phyloP scores from a whole-genome alignment of 208 protist genomes.

The Vickermania ingenoplastis region DNA sequence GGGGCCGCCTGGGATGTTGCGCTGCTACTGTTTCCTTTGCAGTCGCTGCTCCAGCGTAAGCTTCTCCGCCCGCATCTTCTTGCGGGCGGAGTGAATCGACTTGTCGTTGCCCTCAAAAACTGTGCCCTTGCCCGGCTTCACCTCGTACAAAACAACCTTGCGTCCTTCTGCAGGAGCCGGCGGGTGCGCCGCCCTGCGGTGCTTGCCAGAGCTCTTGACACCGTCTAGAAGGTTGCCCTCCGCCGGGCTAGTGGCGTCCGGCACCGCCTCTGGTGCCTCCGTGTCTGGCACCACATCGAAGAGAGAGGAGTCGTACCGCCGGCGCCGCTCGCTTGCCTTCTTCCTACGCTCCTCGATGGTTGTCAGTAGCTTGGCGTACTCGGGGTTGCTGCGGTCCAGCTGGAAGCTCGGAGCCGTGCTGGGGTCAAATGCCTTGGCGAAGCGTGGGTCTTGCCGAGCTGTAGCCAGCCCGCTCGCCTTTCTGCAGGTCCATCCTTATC shows the following conservation, averaged over 20 bases:
- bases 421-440: conserved; percentile 51
- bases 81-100: conserved; percentile 62
- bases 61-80: conserved; percentile 50
- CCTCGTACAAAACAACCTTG: conserved; percentile 71
- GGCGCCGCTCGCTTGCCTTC: conserved; percentile 47
- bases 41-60: conserved; percentile 69
- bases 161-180: conserved; percentile 7
- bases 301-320: conserved; percentile 63
- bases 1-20: too few relatives aligned
- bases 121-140: conserved; percentile 26
- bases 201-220: conserved; percentile 70
- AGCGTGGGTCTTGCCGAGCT: conserved; percentile 75
- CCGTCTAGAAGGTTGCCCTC: conserved; percentile 47
- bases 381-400: conserved; percentile 66
- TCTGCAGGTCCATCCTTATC: conserved; percentile 6
- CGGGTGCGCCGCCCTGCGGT: conserved; percentile 8
- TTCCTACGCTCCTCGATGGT: conserved; percentile 72
- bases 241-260: conserved; percentile 2
- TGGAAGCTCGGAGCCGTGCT: conserved; percentile 38
- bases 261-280: conserved; percentile 7
- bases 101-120: conserved; percentile 61
- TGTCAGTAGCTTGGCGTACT: conserved; percentile 74
- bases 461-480: conserved; percentile 12
- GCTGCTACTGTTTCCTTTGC: conserved; percentile 15
- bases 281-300: conserved; percentile 68